Evolutionary conservation across 345 rosid species (phyloP).

Genomic region (Eucalyptus coolabah): DNA sequence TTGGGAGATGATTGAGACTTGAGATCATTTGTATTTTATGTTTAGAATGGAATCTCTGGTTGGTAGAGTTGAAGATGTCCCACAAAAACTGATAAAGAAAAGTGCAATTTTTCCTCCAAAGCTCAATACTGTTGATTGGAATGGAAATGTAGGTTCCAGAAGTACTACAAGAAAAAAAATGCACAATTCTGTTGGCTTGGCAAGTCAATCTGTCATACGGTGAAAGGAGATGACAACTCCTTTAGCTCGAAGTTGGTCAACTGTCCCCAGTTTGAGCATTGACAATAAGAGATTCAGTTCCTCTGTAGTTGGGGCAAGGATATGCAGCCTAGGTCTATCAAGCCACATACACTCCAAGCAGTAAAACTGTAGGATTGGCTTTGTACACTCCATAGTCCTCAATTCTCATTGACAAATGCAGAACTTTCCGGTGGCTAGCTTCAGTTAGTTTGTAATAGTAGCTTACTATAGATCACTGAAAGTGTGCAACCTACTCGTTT

Average conservation of each 20-base stretch:
- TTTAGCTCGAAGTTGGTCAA: neutral
- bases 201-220: neutral
- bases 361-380: neutral
- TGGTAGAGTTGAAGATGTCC: neutral
- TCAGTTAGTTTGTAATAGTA: neutral
- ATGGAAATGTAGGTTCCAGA: neutral
- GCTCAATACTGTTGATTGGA: neutral
- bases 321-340: neutral
- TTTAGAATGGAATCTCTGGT: neutral
- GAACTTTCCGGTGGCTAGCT: neutral
- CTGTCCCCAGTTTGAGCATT: neutral
- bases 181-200: neutral
- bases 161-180: neutral
- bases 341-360: neutral
- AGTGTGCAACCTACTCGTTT: neutral
- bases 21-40: neutral
- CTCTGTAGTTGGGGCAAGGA: neutral
- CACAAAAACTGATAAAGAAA: neutral
- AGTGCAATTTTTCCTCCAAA: neutral
- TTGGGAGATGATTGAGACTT: neutral
- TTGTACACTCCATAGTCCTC: neutral
- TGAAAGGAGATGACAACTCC: neutral
- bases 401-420: neutral
- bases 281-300: neutral
- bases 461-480: neutral